Percentiles rank a stretch among this genome's conserved stretches.
phyloP scores from a whole-genome alignment of 176 grass and related monocot genomes.

The Oryza punctata region DNA sequence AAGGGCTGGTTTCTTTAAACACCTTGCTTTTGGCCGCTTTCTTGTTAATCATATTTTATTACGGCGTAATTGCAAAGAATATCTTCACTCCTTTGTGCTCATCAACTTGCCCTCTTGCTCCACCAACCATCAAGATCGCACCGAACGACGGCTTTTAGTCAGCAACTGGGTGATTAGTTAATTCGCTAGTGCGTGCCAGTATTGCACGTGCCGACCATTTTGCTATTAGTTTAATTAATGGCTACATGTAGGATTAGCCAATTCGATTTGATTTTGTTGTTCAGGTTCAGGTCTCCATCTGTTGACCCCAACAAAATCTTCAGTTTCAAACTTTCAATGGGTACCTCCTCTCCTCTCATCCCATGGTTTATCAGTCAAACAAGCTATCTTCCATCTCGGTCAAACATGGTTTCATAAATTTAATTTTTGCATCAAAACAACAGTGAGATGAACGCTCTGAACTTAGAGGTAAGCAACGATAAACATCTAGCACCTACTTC shows the following conservation, averaged over 20 bases:
- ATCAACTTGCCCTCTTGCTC: neutral
- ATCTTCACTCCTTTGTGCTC: neutral
- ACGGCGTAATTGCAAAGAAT: neutral
- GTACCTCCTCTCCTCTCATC: neutral
- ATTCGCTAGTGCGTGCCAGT: conserved; percentile 13
- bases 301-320: neutral
- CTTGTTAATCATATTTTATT: neutral
- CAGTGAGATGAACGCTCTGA: neutral
- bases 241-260: neutral
- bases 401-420: neutral
- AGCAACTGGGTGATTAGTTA: conserved; percentile 3
- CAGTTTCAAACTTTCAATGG: neutral
- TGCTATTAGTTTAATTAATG: neutral
- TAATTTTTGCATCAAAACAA: neutral
- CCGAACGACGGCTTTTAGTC: neutral
- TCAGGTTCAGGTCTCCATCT: conserved; percentile 32
- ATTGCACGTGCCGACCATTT: neutral
- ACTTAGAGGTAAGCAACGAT: neutral
- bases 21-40: neutral
- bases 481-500: neutral
- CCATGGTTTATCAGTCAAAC: neutral
- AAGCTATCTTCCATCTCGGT: neutral
- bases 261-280: conserved; percentile 10
- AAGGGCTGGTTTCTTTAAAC: conserved; percentile 14
- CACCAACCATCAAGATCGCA: conserved; percentile 30